Evolutionary conservation across 2,329 filamentous ascomycete species (phyloP), one percentile per base, ranked within the genome.

Genomic region (Neospermospora avenae): DNA sequence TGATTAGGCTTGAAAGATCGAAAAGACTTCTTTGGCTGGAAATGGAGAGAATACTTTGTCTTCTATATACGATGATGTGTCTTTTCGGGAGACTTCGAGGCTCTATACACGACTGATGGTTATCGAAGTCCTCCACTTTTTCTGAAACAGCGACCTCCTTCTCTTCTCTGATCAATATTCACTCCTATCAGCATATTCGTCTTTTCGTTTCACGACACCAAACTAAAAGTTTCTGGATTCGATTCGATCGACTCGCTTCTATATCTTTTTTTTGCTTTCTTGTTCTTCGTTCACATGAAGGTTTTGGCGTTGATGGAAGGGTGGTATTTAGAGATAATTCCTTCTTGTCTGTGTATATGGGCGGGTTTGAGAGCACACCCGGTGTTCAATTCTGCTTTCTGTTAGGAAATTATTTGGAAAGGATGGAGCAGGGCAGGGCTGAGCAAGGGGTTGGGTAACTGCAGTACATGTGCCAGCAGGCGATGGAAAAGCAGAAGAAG

Each of bases 1-100:
- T 66, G 69, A 67, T 68, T 66, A 63, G 62, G 62, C 63, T 60
- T 60, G 58, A 62, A 59, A 39, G 20, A 46, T 48, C 31, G 28
- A 35, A 54, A 54, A 63, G 55, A 55, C 35, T 48, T 53, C 60
- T 67, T 62, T 57, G 64, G 58, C 57, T 59, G 63, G 60, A 65
- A 66, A 62, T 61, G 64, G 58, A 62, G 24, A 49, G 58, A 54
- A 54, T 41, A 18, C 56, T 59, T 55, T 61, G 41, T 51, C 34
- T 60, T 59, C 20, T 56, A 61, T 56, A 52, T 58, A 51, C 48
- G 48, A 51, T 28, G 35, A 39, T 22, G 34, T 59, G 22, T 46
- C 18, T 46, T 10, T 46, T 48, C 42, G 20, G 31, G 37, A 25
- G 48, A n/a, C 24, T 34, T 49, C 4, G 45, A 34, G 24, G 45